phyloP scores from a whole-genome alignment of 805 yeast genomes.

The Metschnikowia bowlesiae region DNA sequence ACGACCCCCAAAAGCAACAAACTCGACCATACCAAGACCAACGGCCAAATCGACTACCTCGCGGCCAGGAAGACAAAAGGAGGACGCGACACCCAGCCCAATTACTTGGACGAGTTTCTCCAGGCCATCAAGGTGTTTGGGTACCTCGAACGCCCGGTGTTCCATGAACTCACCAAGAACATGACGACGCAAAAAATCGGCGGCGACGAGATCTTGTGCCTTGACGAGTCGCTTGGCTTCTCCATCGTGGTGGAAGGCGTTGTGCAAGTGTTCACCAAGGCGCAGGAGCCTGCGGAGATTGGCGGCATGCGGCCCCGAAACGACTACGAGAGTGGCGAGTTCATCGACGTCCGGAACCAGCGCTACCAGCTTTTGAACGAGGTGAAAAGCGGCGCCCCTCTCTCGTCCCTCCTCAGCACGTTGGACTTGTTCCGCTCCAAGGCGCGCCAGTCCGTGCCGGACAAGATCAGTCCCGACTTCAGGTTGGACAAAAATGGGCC shows the following conservation, averaged over 20 bases:
- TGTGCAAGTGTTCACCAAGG: constrained; percentile 68
- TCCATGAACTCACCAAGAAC: constrained; percentile 85
- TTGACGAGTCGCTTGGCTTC: constrained; percentile 78
- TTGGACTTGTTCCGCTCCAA: constrained; percentile 57
- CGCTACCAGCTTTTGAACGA: constrained; percentile 73
- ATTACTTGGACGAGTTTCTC: constrained; percentile 83
- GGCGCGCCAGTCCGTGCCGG: too few species aligned
- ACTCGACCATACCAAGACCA: constrained; percentile 36
- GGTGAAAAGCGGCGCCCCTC: constrained; percentile 76
- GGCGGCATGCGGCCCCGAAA: constrained; percentile 16
- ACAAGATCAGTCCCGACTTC: too few species aligned
- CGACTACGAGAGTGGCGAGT: constrained; percentile 37
- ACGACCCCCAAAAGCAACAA: constrained; percentile 27
- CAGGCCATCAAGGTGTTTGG: constrained; percentile 93
- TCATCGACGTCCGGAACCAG: constrained; percentile 49
- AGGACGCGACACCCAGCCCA: constrained; percentile 35
- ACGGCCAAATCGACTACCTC: constrained; percentile 42
- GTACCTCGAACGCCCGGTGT: constrained; percentile 82
- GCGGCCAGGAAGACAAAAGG: constrained; percentile 29
- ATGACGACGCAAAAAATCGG: constrained; percentile 85
- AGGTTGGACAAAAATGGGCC: too few species aligned
- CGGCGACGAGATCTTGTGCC: constrained; percentile 66
- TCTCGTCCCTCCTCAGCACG: constrained; percentile 78
- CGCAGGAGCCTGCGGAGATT: constrained; percentile 21
- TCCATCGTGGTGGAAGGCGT: constrained; percentile 91